Percentiles rank a stretch among this genome's conserved stretches.
These are phyloP conservation scores for Metschnikowia matae DNA, from an alignment of 805 yeast genomes.

Conservation along the genomic window DNA sequence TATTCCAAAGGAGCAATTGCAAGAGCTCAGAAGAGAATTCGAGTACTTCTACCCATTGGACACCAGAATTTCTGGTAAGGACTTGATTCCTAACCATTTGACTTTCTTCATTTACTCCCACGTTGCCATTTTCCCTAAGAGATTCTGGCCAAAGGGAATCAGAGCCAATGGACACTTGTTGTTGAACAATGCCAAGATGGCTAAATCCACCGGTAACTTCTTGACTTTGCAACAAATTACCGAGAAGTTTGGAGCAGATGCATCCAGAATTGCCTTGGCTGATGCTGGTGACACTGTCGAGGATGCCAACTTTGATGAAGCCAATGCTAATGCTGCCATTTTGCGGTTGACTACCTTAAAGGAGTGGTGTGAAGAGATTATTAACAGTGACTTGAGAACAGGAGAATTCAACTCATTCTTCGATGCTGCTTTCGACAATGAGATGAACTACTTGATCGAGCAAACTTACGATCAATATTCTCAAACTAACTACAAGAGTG, in stretches of 20 bases:
- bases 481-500: slow-evolving; percentile 77
- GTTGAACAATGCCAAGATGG: slow-evolving; percentile 96
- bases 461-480: slow-evolving; percentile 68
- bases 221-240: slow-evolving; percentile 82
- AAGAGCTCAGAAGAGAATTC: slow-evolving; percentile 83
- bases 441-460: slow-evolving; percentile 78
- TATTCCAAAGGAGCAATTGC: slow-evolving; percentile 64
- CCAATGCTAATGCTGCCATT: slow-evolving; percentile 95
- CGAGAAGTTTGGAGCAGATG: slow-evolving; percentile 94
- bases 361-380: slow-evolving; percentile 89
- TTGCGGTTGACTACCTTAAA: slow-evolving; percentile 86
- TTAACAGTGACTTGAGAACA: slow-evolving; percentile 46
- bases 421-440: slow-evolving; percentile 88
- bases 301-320: slow-evolving; percentile 96
- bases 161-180: slow-evolving; percentile 94
- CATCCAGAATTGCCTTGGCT: slow-evolving; percentile 93
- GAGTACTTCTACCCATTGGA: slow-evolving; percentile 97
- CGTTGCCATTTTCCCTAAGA: slow-evolving; percentile 87
- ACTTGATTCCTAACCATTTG: slow-evolving; percentile 93
- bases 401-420: slow-evolving; percentile 60
- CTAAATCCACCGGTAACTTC: slow-evolving; percentile 96
- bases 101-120: slow-evolving; percentile 93
- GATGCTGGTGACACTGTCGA: slow-evolving; percentile 98
- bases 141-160: slow-evolving; percentile 90
- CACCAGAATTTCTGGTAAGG: slow-evolving; percentile 90